Conservation (phyloP, 306 rosid species). For the Glycine soja region DNA sequence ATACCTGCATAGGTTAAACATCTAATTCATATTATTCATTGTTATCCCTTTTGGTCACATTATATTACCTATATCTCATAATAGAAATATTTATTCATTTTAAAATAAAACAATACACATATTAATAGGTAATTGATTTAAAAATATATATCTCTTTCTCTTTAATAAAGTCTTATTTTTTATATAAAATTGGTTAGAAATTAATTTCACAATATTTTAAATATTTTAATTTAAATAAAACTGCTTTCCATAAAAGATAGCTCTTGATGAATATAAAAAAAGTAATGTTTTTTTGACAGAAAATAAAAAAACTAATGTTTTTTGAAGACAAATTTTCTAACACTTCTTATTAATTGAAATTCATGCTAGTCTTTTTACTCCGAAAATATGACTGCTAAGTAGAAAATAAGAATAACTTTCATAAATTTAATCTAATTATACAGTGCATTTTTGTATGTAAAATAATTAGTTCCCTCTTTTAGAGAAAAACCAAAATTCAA, state of each 20-base stretch:
- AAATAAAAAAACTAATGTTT: no score
- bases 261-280: no score
- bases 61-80: not conserved
- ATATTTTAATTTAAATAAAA: no score
- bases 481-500: conserved; percentile 20
- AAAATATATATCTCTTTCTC: no score
- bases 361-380: not conserved
- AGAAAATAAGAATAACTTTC: not conserved
- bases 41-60: no score
- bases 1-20: no score
- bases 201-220: no score
- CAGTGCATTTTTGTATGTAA: not conserved
- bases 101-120: not conserved
- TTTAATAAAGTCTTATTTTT: no score
- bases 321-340: no score
- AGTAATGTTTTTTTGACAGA: not conserved
- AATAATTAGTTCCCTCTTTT: not conserved
- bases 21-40: not conserved
- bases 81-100: not conserved
- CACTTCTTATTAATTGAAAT: not conserved
- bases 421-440: not conserved
- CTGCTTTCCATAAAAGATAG: no score
- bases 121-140: no score
- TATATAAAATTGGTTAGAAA: no score
- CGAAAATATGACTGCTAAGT: not conserved